Evolutionary conservation across 2,329 filamentous ascomycete species (phyloP).

Genomic region (Nigrograna mackinnonii): DNA sequence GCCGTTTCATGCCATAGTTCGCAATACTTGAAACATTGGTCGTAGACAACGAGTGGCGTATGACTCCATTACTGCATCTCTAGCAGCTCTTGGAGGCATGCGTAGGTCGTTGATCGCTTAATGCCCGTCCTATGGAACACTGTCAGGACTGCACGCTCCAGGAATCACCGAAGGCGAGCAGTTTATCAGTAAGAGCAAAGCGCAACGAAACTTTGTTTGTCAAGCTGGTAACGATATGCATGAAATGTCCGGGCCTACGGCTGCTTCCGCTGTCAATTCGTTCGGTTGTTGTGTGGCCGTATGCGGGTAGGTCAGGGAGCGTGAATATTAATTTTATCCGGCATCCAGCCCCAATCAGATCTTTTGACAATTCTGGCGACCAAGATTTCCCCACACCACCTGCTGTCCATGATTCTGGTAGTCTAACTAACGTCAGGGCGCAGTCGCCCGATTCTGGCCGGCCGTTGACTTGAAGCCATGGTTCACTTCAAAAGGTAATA

Average conservation of each 20-base stretch:
- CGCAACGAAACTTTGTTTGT: no score
- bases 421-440: neutral
- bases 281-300: neutral
- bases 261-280: conserved; percentile 4
- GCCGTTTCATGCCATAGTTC: neutral
- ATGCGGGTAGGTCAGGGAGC: conserved; percentile 4
- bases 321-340: conserved; percentile 13
- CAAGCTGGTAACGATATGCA: conserved; percentile 3
- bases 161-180: no score
- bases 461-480: conserved; percentile 7
- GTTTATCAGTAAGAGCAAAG: no score
- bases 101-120: neutral
- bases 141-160: conserved; percentile 1
- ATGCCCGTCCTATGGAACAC: neutral
- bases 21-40: neutral
- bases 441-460: conserved; percentile 6
- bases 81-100: neutral
- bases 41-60: conserved; percentile 1
- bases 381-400: conserved; percentile 5
- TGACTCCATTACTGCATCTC: conserved; percentile 1
- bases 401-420: conserved; percentile 4
- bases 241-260: neutral
- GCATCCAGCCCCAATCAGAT: conserved; percentile 10
- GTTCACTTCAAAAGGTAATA: conserved; percentile 14
- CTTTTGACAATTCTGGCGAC: neutral